phyloP scores from a whole-genome alignment of 1,284 basidiomycete genomes.

The Schizophyllum amplum region DNA sequence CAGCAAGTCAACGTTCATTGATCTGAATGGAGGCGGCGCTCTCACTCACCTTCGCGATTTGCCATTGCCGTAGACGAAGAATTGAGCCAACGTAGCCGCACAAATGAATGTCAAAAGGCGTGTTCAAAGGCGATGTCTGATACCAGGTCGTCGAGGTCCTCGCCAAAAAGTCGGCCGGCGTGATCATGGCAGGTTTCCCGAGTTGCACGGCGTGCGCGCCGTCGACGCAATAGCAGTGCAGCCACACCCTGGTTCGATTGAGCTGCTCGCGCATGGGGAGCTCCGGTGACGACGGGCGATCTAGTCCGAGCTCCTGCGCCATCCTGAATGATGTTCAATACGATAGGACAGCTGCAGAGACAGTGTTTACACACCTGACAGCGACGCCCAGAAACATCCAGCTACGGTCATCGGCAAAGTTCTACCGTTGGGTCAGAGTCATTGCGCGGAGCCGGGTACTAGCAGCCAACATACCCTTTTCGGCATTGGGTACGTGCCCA shows the following conservation, averaged over 20 bases:
- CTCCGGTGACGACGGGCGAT: slow-evolving; percentile 33
- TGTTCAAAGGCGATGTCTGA: slow-evolving; percentile 31
- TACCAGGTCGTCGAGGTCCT: slow-evolving; percentile 48
- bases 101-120: slow-evolving; percentile 45
- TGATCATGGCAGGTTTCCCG: slow-evolving; percentile 57
- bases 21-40: neutral
- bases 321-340: slow-evolving; percentile 26
- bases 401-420: slow-evolving; percentile 46
- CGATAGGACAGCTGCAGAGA: neutral
- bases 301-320: slow-evolving; percentile 41
- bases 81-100: slow-evolving; percentile 45
- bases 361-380: slow-evolving; percentile 33
- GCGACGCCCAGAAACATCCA: slow-evolving; percentile 53
- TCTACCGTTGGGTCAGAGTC: slow-evolving; percentile 17
- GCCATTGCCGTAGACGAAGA: slow-evolving; percentile 38
- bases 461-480: slow-evolving; percentile 20
- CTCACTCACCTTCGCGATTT: neutral
- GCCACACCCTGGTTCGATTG: slow-evolving; percentile 57
- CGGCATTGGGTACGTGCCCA: slow-evolving; percentile 49
- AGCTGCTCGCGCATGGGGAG: slow-evolving; percentile 33
- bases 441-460: neutral
- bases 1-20: neutral
- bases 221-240: slow-evolving; percentile 60
- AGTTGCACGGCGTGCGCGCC: slow-evolving; percentile 57
- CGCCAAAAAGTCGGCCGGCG: slow-evolving; percentile 49